Conservation (phyloP, 768 basidiomycete genomes). For the Scleroderma citrinum region DNA sequence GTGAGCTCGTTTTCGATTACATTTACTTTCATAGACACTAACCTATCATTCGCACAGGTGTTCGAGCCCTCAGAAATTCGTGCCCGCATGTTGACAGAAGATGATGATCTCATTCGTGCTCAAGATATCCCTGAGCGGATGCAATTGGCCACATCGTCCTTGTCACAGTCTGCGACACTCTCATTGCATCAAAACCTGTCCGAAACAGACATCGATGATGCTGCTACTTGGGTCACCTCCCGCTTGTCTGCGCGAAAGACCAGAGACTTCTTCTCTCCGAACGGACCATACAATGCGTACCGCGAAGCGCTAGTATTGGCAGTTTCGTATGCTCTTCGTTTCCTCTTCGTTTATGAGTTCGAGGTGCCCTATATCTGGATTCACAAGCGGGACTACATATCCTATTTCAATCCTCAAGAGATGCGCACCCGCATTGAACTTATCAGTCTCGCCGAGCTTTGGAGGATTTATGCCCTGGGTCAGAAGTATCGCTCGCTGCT, state of each 20-base stretch:
- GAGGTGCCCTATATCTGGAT: conserved; percentile 96
- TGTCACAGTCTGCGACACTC: conserved; percentile 61
- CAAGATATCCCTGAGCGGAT: conserved; percentile 93
- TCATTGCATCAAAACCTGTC: conserved; percentile 59
- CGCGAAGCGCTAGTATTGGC: conserved; percentile 68
- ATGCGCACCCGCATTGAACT: conserved; percentile 62
- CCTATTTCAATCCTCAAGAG: conserved; percentile 67
- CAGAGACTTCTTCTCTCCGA: conserved; percentile 63
- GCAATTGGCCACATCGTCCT: conserved; percentile 81
- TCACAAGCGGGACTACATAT: conserved; percentile 88
- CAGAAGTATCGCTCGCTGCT: conserved; percentile 84
- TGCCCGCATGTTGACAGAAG: conserved; percentile 82
- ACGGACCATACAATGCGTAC: conserved; percentile 54
- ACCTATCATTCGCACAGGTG: conserved; percentile 48
- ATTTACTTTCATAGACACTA: conserved; percentile 1
- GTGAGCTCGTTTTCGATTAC: conserved; percentile 35
- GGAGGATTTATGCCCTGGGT: conserved; percentile 87
- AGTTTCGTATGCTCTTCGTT: conserved; percentile 71
- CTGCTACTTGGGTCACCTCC: conserved; percentile 84
- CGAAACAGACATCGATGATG: conserved; percentile 69
- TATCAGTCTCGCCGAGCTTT: conserved; percentile 73
- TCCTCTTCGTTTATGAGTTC: conserved; percentile 80
- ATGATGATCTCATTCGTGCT: conserved; percentile 86
- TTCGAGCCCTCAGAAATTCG: conserved; percentile 97
- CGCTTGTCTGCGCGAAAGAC: conserved; percentile 69